phyloP scores from a whole-genome alignment of 768 basidiomycete species.

The Podaxis rugospora region DNA sequence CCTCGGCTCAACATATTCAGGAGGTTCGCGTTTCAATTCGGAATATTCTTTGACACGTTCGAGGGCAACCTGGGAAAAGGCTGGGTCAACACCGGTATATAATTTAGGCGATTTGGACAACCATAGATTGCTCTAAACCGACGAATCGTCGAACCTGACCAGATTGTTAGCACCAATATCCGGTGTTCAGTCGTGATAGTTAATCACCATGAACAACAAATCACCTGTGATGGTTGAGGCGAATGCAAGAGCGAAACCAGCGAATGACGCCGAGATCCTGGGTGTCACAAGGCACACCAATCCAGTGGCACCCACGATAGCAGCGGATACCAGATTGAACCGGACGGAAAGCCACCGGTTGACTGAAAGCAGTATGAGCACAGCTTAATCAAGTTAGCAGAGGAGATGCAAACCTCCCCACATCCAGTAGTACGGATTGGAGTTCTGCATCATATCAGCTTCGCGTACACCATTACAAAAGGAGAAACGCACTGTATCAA shows the following conservation, averaged over 20 bases:
- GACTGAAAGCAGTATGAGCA: conserved; percentile 36
- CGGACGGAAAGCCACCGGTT: conserved; percentile 90
- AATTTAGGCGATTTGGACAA: conserved; percentile 22
- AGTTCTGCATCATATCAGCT: conserved; percentile 26
- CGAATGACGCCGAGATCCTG: conserved; percentile 71
- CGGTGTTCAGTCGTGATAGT: background rate
- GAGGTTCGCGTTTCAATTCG: conserved; percentile 68
- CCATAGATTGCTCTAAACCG: conserved; percentile 90
- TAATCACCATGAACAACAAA: conserved; percentile 57
- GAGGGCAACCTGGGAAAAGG: conserved; percentile 56
- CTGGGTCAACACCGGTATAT: background rate
- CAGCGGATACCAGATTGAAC: conserved; percentile 76
- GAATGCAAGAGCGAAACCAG: conserved; percentile 86
- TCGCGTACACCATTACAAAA: conserved; percentile 1
- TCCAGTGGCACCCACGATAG: conserved; percentile 70
- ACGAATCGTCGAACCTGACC: conserved; percentile 72
- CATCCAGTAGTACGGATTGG: conserved; percentile 87
- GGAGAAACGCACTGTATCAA: conserved; percentile 60
- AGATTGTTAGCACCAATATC: background rate
- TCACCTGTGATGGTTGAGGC: conserved; percentile 73
- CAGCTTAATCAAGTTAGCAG: background rate
- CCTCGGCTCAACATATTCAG: conserved; percentile 85
- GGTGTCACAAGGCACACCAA: conserved; percentile 64
- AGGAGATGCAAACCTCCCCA: conserved; percentile 59
- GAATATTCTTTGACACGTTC: conserved; percentile 93